Evolutionary conservation across 805 yeast species (phyloP), one percentile per base, ranked within the genome.

Genomic region (Cyberlindnera saturnus): DNA sequence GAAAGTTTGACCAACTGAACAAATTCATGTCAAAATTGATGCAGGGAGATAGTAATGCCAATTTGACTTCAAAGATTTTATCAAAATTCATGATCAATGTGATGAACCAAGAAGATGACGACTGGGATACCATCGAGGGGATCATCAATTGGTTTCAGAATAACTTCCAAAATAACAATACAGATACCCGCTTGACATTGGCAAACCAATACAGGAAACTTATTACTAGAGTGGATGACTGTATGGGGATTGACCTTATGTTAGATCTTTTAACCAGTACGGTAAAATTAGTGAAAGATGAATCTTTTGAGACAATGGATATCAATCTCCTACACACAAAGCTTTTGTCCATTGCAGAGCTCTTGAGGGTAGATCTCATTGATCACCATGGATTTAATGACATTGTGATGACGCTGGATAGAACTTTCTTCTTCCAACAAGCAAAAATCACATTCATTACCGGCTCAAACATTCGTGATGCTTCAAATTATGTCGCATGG

Each of bases 401-500:
- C 1, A 41, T 62, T 3, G 33, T 39, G 1, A 36, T 35, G 1
- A 61, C 84, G 5, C 57, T 79, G 3, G 69, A 70, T 19, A 55
- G 50, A 15, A 69, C 79, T 0, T 60, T 82, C 3, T 79, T 73
- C 46, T 73, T 85, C 40, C 82, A 81, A 44, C 86, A 82, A 48
- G 65, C 68, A 26, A 62, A 73, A 37, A 54, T 78, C 6, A 74
- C 79, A 0, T 65, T 67, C 18, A 65, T 79, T 0, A 59, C 75
- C 6, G 95, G 95, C 0, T 63, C 75, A 2, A 87, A 82, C 51
- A 73, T 91, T 1, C 71, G 95, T 44, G 98, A 90, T 60, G 80
- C 96, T 0, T 79, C 91, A 0, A 85, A 95, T 60, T 90, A 84
- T 55, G 77, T 86, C 0, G 63, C 79, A n/a, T 90, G 98, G 98